Evolutionary conservation across 345 rosid species (phyloP), one percentile per base, ranked within the genome.

Genomic region (Kernera saxatilis): DNA sequence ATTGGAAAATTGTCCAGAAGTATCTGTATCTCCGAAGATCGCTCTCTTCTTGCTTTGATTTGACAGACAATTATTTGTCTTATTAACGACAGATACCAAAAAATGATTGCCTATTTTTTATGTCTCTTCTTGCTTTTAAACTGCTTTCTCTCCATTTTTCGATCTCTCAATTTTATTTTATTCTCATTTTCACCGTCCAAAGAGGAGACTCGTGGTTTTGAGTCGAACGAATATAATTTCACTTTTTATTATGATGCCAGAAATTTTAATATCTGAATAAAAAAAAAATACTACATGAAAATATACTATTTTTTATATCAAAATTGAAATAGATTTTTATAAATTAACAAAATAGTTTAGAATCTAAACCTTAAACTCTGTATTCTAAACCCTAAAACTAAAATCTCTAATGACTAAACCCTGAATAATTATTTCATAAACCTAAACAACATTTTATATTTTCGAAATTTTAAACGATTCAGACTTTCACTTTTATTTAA

Each of bases 181-280:
- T 6, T 63, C 19, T 72, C 46, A 39, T 15, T 33, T 37, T 48
- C 77, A 66, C 77, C 77, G 77, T 58, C 77, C 77, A 73, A 56
- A 39, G 44, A 46, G 11, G 36, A 22, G 5, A 4, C 29, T 39
- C 43, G 3, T 51, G 68, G 17, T 41, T 54, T 54, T 25, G 50
- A 49, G 18, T 30, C 43, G 0, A 41, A 30, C 1, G 36, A 29
- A n/a, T 26, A 4, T 26, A n/a, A 3, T 2, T 29, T 32, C 2
- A 0, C 0, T 10, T 29, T 8, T 3, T 4, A 27, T 3, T 32
- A 13, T 54, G 26, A 41, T 14, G 37, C n/a, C 13, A 40, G 23
- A 13, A 22, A 17, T 37, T 65, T 5, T 36, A 48, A 23, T 6
- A 30, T 3, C 17, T 22, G 6, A 58, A 5, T 19, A 48, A 12